phyloP scores from a whole-genome alignment of 257 asterid genomes.

The Solanum microdontum region DNA sequence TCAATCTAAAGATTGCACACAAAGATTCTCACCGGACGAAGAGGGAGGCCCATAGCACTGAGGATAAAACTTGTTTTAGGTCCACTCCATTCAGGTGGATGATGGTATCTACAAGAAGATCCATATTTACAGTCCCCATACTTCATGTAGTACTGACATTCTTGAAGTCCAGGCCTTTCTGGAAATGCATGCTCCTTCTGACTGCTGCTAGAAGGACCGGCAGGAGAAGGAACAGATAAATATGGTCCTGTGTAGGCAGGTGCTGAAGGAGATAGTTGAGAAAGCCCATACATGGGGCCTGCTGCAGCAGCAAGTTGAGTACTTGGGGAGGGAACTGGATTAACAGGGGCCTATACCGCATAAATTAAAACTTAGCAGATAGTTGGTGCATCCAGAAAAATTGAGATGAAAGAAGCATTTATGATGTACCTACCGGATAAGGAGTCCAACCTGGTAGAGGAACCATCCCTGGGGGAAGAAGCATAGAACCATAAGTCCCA shows the following conservation, averaged over 20 bases:
- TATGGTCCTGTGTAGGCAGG: slow-evolving; percentile 69
- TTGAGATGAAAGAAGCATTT: slow-evolving; percentile 6
- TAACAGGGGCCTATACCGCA: slow-evolving; percentile 40
- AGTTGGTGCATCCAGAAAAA: not conserved
- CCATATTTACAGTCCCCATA: slow-evolving; percentile 90
- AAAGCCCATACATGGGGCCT: slow-evolving; percentile 43
- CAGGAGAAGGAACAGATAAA: slow-evolving; percentile 45
- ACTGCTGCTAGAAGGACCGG: slow-evolving; percentile 53
- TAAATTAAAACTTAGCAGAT: slow-evolving; percentile 8
- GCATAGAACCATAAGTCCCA: slow-evolving; percentile 64
- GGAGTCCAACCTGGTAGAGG: slow-evolving; percentile 82
- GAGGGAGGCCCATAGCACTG: slow-evolving; percentile 80
- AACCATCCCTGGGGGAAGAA: slow-evolving; percentile 72
- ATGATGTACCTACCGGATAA: slow-evolving; percentile 44
- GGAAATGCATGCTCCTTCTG: slow-evolving; percentile 59
- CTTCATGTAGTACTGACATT: slow-evolving; percentile 72
- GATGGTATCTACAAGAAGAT: slow-evolving; percentile 79
- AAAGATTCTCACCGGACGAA: slow-evolving; percentile 67
- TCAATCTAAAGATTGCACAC: not conserved
- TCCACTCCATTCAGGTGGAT: slow-evolving; percentile 64
- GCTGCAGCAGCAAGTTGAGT: slow-evolving; percentile 52
- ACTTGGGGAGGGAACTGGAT: slow-evolving; percentile 51
- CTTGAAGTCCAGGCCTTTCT: slow-evolving; percentile 83
- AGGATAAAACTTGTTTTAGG: slow-evolving; percentile 43
- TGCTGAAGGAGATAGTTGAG: slow-evolving; percentile 74